Evolutionary conservation across 1,284 basidiomycete species (phyloP), one percentile per base, ranked within the genome.

Genomic region (Fomitopsis betulina): DNA sequence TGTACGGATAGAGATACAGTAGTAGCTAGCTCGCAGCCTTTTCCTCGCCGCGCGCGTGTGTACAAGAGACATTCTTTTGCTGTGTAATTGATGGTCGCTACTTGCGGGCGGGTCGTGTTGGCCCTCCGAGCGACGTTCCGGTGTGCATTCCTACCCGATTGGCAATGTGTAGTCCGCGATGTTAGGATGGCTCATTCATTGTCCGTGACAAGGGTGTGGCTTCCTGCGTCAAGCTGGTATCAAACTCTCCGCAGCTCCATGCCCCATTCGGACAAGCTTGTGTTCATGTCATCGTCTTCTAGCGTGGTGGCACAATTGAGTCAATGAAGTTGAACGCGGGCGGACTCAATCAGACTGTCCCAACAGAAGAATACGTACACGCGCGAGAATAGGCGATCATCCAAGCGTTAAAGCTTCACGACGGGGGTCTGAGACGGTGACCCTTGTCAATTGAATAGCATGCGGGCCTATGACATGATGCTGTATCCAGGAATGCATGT

Each of bases 1-100:
- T 57, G 56, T 57, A 57, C 51, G 54, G 55, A 52, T 51, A 56
- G n/a, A 55, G 45, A 23, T 25, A 47, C 27, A 47, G 25, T 42
- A 47, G 39, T 58, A 58, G 53, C 30, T 42, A 47, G n/a, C 19
- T 42, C 13, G 45, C 25, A 27, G 40, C 15, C 27, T 25, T 55
- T 51, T 13, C 27, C 35, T 27, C 25, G 38, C 40, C 35, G n/a
- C 35, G 19, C 38, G 13, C 42, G 21, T 10, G 40, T 58, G 56
- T 58, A 58, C 33, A 27, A 57, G 40, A 55, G 52, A 37, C 25
- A 42, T 32, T 33, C 33, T 25, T 27, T 33, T 43, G 21, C 43
- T 23, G 45, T 56, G 54, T 43, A 56, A 39, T 53, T n/a, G 39
- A 53, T 38, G 19, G 52, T 40, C 15, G 37, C 23, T 53, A 37